A percentile compares a stretch with the other conserved stretches of the same genome.
phyloP scores from a whole-genome alignment of 148 eudicot genomes.

The Oxyria digyna region DNA sequence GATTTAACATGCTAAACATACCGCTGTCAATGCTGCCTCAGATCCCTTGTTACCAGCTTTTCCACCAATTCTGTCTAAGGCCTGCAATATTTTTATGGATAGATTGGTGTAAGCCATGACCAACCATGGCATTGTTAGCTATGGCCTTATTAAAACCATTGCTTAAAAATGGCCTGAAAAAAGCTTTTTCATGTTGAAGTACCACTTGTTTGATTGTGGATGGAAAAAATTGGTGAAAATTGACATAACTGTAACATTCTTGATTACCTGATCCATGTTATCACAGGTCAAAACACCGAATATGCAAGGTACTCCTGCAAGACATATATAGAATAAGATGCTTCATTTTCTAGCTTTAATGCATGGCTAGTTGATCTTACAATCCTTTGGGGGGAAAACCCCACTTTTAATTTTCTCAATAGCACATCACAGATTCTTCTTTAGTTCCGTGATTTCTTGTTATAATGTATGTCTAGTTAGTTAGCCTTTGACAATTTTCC shows the following conservation, averaged over 20 bases:
- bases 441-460: background rate
- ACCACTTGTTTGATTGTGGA: no score
- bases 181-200: no score
- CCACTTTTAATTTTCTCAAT: no score
- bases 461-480: background rate
- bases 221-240: no score
- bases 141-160: no score
- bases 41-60: slow-evolving; percentile 94
- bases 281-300: slow-evolving; percentile 93
- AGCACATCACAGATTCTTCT: no score
- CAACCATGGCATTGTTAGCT: background rate
- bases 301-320: slow-evolving; percentile 88
- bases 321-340: background rate
- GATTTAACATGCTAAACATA: slow-evolving; percentile 25
- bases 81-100: slow-evolving; percentile 35
- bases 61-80: slow-evolving; percentile 89
- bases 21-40: slow-evolving; percentile 91
- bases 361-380: background rate
- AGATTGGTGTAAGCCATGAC: background rate
- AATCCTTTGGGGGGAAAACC: no score
- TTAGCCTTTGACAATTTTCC: background rate
- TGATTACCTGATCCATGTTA: slow-evolving; percentile 84
- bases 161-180: no score
- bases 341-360: background rate
- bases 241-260: background rate